Conservation (phyloP, 352 stramenopile species). For the Pythium guiyangense region DNA sequence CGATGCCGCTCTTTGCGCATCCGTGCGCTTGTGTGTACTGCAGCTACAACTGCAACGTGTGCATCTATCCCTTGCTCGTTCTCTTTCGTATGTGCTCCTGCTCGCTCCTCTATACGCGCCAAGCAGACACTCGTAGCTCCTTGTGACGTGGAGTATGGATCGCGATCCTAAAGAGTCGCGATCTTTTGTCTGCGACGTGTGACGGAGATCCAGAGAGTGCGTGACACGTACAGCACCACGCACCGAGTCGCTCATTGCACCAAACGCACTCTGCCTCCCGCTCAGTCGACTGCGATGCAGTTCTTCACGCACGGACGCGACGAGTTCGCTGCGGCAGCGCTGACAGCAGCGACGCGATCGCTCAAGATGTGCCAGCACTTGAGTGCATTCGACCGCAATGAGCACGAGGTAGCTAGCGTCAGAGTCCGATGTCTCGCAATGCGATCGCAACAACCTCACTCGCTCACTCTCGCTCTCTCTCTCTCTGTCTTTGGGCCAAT, state of each 20-base stretch:
- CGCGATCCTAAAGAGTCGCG: too few species aligned
- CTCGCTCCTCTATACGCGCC: too few species aligned
- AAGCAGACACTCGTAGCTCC: too few species aligned
- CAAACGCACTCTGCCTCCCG: background rate
- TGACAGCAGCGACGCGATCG: slow-evolving; percentile 32
- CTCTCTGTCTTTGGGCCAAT: background rate
- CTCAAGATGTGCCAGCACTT: slow-evolving; percentile 21
- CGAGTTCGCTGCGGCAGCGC: slow-evolving; percentile 19
- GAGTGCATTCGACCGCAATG: slow-evolving; percentile 15
- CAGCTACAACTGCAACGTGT: too few species aligned
- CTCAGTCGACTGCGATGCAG: slow-evolving; percentile 22
- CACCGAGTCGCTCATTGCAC: background rate
- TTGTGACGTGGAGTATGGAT: too few species aligned
- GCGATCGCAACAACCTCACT: background rate
- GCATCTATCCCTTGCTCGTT: too few species aligned
- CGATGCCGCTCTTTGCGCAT: too few species aligned
- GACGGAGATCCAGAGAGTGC: too few species aligned
- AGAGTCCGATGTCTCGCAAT: background rate
- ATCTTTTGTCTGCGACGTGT: too few species aligned
- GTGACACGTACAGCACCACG: background rate
- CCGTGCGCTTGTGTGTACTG: too few species aligned
- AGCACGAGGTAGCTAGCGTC: slow-evolving; percentile 23
- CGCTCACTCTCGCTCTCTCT: too few species aligned
- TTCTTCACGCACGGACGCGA: slow-evolving; percentile 33
- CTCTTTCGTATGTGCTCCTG: too few species aligned